phyloP scores from a whole-genome alignment of 768 basidiomycete species.

The Mycena leptocephala region DNA sequence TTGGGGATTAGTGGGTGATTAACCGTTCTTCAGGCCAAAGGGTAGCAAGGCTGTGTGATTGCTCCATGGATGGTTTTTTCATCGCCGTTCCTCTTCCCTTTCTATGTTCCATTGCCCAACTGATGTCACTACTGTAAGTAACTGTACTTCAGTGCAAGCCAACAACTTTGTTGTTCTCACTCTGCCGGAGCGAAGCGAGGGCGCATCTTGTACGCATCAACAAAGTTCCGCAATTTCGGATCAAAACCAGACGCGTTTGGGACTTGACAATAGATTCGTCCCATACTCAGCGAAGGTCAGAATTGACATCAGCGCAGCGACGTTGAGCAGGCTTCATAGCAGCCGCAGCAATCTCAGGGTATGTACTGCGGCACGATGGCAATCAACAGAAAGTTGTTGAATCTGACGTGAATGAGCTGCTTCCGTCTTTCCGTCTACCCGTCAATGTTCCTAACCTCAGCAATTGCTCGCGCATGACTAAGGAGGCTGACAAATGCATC shows the following conservation, averaged over 20 bases:
- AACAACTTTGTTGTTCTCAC: neutral
- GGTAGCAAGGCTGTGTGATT: neutral
- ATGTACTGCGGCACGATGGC: neutral
- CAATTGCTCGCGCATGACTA: neutral
- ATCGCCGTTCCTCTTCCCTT: neutral
- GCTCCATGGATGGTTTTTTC: too few species aligned
- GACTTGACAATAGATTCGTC: too few species aligned
- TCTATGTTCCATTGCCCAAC: neutral
- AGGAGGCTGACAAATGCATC: neutral
- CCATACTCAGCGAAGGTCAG: too few species aligned
- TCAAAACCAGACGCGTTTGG: neutral
- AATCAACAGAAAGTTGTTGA: neutral
- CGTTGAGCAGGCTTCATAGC: neutral
- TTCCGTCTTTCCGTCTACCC: neutral
- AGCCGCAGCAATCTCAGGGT: neutral
- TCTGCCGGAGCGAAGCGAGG: neutral
- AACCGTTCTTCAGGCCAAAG: neutral
- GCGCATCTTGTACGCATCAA: neutral
- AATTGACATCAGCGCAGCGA: neutral
- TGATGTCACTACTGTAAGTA: conserved; percentile 6
- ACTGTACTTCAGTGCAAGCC: neutral
- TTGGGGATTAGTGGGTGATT: neutral
- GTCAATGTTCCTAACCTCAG: neutral
- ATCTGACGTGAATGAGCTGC: neutral
- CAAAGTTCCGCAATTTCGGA: neutral